phyloP scores from a whole-genome alignment of 2,329 filamentous ascomycete genomes.

The Macrophomina tecta region DNA sequence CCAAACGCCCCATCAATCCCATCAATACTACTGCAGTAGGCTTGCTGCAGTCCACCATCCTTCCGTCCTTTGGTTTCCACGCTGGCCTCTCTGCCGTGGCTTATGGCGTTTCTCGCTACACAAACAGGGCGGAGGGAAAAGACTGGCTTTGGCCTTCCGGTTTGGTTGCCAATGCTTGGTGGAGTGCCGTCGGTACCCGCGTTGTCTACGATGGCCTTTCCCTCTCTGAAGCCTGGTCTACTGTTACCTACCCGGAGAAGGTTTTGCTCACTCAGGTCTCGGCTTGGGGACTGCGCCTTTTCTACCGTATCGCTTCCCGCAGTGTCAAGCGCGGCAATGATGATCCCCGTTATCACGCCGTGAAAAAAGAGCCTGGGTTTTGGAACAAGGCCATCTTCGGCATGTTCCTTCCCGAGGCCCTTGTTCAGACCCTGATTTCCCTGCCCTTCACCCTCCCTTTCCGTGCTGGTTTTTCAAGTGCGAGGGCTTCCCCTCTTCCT shows the following conservation, averaged over 20 bases:
- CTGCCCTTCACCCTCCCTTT: slow-evolving; percentile 64
- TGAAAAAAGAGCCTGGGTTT: slow-evolving; percentile 60
- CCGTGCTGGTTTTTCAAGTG: slow-evolving; percentile 42
- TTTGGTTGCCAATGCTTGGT: slow-evolving; percentile 65
- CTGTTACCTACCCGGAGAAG: slow-evolving; percentile 61
- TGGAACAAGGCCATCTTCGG: slow-evolving; percentile 64
- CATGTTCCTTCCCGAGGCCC: slow-evolving; percentile 63
- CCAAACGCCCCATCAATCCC: slow-evolving; percentile 18
- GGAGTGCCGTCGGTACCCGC: slow-evolving; percentile 62
- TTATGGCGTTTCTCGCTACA: slow-evolving; percentile 59
- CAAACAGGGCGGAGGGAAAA: slow-evolving; percentile 64
- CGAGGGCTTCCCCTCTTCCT: slow-evolving; percentile 15
- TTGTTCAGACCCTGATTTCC: slow-evolving; percentile 62
- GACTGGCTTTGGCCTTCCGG: slow-evolving; percentile 65
- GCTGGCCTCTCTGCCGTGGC: slow-evolving; percentile 58
- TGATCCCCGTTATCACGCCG: slow-evolving; percentile 60
- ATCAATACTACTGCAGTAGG: slow-evolving; percentile 48
- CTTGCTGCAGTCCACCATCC: slow-evolving; percentile 59
- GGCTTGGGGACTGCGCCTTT: slow-evolving; percentile 63
- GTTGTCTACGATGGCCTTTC: slow-evolving; percentile 56
- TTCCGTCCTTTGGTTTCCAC: slow-evolving; percentile 62
- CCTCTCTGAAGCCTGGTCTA: slow-evolving; percentile 53
- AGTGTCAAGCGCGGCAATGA: slow-evolving; percentile 59
- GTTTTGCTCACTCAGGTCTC: slow-evolving; percentile 63
- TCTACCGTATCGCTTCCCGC: slow-evolving; percentile 60